Conservation (phyloP, 2,329 filamentous ascomycete species). For the Phialemonium atrogriseum region DNA sequence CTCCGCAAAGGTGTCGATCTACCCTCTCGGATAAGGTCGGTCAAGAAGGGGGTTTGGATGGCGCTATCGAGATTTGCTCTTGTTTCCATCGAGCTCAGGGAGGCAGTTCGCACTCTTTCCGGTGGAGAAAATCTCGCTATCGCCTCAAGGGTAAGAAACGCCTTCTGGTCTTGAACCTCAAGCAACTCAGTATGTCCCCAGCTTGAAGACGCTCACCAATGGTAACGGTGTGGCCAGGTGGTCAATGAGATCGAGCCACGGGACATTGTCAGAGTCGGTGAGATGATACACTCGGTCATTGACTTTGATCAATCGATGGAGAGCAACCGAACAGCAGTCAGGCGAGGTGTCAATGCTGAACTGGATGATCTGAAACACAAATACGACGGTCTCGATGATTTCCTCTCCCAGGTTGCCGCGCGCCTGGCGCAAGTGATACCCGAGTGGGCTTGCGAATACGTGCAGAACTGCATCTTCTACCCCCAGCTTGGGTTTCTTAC, state of each 20-base stretch:
- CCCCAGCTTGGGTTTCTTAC: slow-evolving; percentile 89
- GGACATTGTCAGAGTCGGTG: slow-evolving; percentile 57
- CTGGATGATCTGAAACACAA: slow-evolving; percentile 71
- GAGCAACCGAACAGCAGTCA: slow-evolving; percentile 65
- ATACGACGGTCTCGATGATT: slow-evolving; percentile 68
- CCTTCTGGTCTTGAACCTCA: no score
- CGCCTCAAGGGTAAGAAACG: slow-evolving; percentile 37
- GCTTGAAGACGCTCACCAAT: no score
- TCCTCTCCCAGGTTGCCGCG: slow-evolving; percentile 60
- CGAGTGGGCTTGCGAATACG: slow-evolving; percentile 40
- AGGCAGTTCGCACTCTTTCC: slow-evolving; percentile 49
- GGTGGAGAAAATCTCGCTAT: slow-evolving; percentile 45
- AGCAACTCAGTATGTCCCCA: no score
- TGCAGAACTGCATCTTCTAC: slow-evolving; percentile 77
- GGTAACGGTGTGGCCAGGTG: no score
- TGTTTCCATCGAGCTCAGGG: slow-evolving; percentile 60
- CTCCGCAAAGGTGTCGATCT: slow-evolving; percentile 69
- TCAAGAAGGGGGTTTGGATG: slow-evolving; percentile 64
- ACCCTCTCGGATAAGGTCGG: slow-evolving; percentile 36
- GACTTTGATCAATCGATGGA: slow-evolving; percentile 73
- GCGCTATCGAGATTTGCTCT: slow-evolving; percentile 65
- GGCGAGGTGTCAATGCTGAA: slow-evolving; percentile 59
- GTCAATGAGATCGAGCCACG: slow-evolving; percentile 48
- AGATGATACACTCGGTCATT: slow-evolving; percentile 63
- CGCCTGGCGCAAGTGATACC: slow-evolving; percentile 58